Evolutionary conservation across 2,329 filamentous ascomycete species (phyloP), one percentile per base, ranked within the genome.

Genomic region (Alternaria viburni): DNA sequence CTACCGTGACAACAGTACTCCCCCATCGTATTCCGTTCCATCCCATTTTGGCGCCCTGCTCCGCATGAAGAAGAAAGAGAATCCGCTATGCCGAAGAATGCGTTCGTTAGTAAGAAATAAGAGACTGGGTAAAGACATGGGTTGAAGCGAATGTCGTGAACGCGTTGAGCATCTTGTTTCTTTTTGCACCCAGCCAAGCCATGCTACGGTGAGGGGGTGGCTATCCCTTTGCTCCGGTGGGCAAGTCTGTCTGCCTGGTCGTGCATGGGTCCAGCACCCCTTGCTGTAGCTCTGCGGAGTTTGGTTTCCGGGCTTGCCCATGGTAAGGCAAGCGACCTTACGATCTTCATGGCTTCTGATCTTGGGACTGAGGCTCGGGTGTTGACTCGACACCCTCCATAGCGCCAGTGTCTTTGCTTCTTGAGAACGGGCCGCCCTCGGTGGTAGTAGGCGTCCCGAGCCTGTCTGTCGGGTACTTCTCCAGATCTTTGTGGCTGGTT

Each of bases 401-500:
- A 8, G 62, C 51, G 11, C 71, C 58, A 57, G 67, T 57, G 44
- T 76, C 61, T 54, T 60, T 67, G 59, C 63, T 59, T 63, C 72
- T 66, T 55, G 70, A 56, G 43, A 73, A 63, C 26, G 59, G 54
- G 8, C 57, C 64, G 26, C 69, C 70, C 19, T 80, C 75, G 5
- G 75, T 57, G 17, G 66, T 70, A 6, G 77, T 79, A 6, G 77
- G 77, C 3, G 77, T 80, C 36, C 79, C 78, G 17, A 82, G 75
- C 43, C 78, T 77, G 59, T 82, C 81, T 43, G 79, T 79, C 6
- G 81, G 81, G 66, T 81, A 84, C 11, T 80, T 81, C 65, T 84
- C 80, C 6, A 85, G 77, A 63, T 86, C 84, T 66, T 82, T 83
- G 62, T 82, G 83, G 70, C 83, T 85, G 2, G 83, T 85, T 21